Base-by-base conservation (phyloP, 2,329 filamentous ascomycete species). In the Penicillium sp. region DNA sequence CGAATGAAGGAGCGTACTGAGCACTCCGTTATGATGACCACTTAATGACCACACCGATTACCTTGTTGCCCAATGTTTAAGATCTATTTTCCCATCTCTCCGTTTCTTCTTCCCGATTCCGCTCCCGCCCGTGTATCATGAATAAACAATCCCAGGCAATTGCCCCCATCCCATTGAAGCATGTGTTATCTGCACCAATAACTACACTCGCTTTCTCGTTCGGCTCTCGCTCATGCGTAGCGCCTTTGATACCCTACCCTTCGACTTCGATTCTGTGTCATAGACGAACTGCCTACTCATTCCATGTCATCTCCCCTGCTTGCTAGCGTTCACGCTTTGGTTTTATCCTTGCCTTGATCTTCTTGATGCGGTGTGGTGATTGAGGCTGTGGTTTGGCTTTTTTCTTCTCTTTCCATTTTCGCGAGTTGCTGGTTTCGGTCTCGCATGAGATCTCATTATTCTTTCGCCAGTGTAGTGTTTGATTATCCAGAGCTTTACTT, bases 1-100 rank as follows among this genome's bases (percentile, higher is more conserved):
- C 81, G 85, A 61, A 83, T 87, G 74, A 83, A 82, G 63, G 81
- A 82, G 57, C 80, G 85, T 60, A 81, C 84, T 23, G 68, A 74
- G 45, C 64, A 66, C 51, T 73, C 69, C 29, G 55, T 69, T 36
- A 61, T 70, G 55, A 68, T 68, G 56, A 54, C 61, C 29, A 63
- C 61, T 46, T 65, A 66, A 65, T 57, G 46, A 61, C 55, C 52
- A 53, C 45, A 23, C n/a, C 2, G 41, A 57, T 23, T 48, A 35
- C 35, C 29, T 43, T 50, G 42, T 39, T 57, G 47, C 26, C 36
- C 16, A 19, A 49, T 49, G 41, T 54, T 26, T 38, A 27, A 27
- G 42, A 46, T 51, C 18, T 47, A 47, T 39, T 36, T 30, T 14
- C 7, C 30, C 50, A 43, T 32, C 16, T 41, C 29, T 27, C 4